Percentiles rank a stretch among this genome's conserved stretches.
Conservation (phyloP, 2,329 filamentous ascomycete species). For the Pseudopithomyces maydicus region DNA sequence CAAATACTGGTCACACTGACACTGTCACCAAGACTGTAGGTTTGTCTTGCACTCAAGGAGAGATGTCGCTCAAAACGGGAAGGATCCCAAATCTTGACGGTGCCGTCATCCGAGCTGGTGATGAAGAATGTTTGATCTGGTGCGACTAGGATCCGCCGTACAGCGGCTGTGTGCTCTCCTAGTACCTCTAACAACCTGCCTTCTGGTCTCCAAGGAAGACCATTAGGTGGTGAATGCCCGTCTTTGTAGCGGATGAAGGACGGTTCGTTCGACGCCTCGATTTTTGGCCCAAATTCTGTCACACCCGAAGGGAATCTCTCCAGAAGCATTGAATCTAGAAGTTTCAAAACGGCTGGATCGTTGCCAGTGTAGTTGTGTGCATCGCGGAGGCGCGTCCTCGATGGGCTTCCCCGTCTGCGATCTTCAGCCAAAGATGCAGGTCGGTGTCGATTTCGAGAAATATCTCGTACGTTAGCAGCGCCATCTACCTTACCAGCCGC, state of each 20-base stretch:
- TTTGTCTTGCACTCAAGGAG: conserved; percentile 83
- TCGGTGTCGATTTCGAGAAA: conserved; percentile 33
- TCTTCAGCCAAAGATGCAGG: conserved; percentile 37
- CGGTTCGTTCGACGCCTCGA: conserved; percentile 67
- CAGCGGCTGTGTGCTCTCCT: conserved; percentile 80
- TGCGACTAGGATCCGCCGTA: conserved; percentile 81
- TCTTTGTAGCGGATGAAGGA: conserved; percentile 60
- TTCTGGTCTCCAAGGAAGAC: conserved; percentile 79
- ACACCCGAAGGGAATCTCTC: conserved; percentile 66
- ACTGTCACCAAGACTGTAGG: conserved; percentile 74
- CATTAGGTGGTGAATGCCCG: conserved; percentile 51
- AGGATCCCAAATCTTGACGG: conserved; percentile 92
- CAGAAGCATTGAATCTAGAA: conserved; percentile 83
- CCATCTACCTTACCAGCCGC: conserved; percentile 68
- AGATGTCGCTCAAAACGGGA: conserved; percentile 89
- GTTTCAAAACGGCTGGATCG: conserved; percentile 63
- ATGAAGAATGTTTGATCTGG: conserved; percentile 95
- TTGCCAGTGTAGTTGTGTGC: conserved; percentile 87
- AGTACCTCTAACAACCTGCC: conserved; percentile 87
- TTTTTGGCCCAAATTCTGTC: conserved; percentile 76
- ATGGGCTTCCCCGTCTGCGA: conserved; percentile 34
- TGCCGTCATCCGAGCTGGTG: conserved; percentile 89
- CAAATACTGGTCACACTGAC: conserved; percentile 79
- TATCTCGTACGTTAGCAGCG: conserved; percentile 47
- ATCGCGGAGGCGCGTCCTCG: conserved; percentile 58